These are phyloP conservation scores for Solanum chacoense DNA, from an alignment of 305 asterid species.

Conservation along the genomic window DNA sequence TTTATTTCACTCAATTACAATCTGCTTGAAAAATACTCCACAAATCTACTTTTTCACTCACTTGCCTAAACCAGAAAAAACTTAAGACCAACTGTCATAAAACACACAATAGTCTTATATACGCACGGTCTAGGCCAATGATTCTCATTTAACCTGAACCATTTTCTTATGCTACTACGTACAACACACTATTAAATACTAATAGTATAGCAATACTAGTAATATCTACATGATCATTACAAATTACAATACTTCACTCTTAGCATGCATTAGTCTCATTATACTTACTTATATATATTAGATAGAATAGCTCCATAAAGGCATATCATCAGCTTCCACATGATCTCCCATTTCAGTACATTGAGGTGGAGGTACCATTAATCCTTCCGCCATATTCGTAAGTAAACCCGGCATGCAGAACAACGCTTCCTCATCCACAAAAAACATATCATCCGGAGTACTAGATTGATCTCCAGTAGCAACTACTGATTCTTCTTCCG, in stretches of 20 bases:
- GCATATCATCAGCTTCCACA: conserved; percentile 29
- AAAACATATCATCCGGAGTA: background rate
- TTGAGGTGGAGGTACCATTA: conserved; percentile 59
- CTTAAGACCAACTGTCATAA: background rate
- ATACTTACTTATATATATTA: background rate
- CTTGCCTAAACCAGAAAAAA: background rate
- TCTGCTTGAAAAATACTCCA: background rate
- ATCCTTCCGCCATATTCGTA: conserved; percentile 54
- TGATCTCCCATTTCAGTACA: background rate
- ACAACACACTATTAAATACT: background rate
- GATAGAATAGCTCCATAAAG: conserved; percentile 41
- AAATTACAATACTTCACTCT: background rate
- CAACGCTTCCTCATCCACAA: conserved; percentile 42
- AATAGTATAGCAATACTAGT: background rate
- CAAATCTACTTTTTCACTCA: background rate
- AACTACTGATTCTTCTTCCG: background rate
- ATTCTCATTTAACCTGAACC: background rate
- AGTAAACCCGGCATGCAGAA: conserved; percentile 51
- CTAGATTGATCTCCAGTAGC: background rate
- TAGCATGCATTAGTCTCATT: background rate
- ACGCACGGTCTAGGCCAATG: background rate
- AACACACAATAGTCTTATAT: background rate
- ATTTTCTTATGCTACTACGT: background rate
- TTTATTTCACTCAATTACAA: background rate
- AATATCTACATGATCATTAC: background rate